Evolutionary conservation across 1,284 basidiomycete species (phyloP), one percentile per base, ranked within the genome.

Genomic region (Cutaneotrichosporon curvatum): DNA sequence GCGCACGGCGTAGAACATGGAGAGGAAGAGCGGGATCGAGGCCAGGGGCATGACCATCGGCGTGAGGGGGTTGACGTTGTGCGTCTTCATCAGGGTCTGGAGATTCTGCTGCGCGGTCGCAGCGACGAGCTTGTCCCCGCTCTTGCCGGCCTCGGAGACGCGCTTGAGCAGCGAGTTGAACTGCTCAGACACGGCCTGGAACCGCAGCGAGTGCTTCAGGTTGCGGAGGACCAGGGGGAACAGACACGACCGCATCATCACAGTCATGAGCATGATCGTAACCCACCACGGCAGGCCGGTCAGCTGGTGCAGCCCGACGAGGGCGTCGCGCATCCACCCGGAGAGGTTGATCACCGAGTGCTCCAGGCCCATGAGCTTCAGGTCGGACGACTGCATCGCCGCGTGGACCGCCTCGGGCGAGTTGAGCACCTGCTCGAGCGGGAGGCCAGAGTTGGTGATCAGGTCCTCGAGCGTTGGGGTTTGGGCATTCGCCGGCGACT

Each of bases 221-320:
- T 78, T 78, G 36, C 76, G 73, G 49, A 92, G 71, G 23, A 81
- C 74, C 58, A 89, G 74, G 2, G 87, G 88, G 45, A 91, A 70
- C 37, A 91, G 75, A 28, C 78, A 55, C 5, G 81, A 49, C 31
- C 87, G 84, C 71, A 87, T 81, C 57, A 81, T 67, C 11, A 86
- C 58, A 18, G 85, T 83, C 38, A 84, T 80, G 6, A 76, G 73
- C 28, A 88, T 73, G 68, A 96, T 89, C 25, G 82, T 84, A 68
- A 80, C 82, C 76, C 88, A 87, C 87, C 88, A 91, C 2, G 87
- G 85, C 47, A 91, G 65, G 25, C 82, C 84, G 0, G 83, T 83
- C 35, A 77, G 72, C 45, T 85, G 81, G 56, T 90, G 82, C 40
- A 90, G 69, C 34, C 81, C 63, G 61, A 94, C 87, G 49, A 91